Base-by-base conservation (phyloP, 345 rosid species). In the Pistacia vera region DNA sequence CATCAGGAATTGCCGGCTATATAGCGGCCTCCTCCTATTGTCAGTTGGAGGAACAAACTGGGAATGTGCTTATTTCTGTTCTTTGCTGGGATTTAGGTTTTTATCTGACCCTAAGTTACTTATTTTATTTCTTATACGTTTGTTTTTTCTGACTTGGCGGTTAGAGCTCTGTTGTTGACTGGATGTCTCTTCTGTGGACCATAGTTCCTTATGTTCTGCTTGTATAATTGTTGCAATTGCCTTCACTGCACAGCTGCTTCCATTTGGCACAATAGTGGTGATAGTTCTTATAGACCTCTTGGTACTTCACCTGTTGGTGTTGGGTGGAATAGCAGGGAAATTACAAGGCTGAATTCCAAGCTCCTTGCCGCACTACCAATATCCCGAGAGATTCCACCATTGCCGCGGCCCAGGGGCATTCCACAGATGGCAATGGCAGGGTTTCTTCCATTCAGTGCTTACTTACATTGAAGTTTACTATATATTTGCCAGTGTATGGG, bases 341-440 rank as follows among this genome's bases (percentile, higher is more conserved):
- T 85, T 60, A 87, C 86, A 87, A 87, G 78, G 82, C 90, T 67
- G 90, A 87, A 79, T 87, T 85, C 75, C 90, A 87, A 77, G 90
- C 90, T 74, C 90, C 90, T n/a, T 85, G 88, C 60, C 88, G 90
- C n/a, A 87, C n/a, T n/a, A n/a, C n/a, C n/a, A n/a, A n/a, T n/a
- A n/a, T n/a, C n/a, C n/a, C n/a, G n/a, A n/a, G n/a, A n/a, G n/a
- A n/a, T n/a, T n/a, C n/a, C n/a, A n/a, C 81, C 81, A 44, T 68
- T 87, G 82, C 90, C 88, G 5, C 85, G 90, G 90, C 69, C 62
- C 87, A 72, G 82, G 81, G 52, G 48, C 87, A 8, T 87, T 58
- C 90, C 90, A 48, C 90, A 87, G 82, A 87, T 87, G 90, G 90
- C 90, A 35, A 87, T 87, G 88, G 90, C 90, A 20, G 90, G 90